Base-by-base conservation (phyloP, 257 asterid species). In the Voacanga thouarsii region DNA sequence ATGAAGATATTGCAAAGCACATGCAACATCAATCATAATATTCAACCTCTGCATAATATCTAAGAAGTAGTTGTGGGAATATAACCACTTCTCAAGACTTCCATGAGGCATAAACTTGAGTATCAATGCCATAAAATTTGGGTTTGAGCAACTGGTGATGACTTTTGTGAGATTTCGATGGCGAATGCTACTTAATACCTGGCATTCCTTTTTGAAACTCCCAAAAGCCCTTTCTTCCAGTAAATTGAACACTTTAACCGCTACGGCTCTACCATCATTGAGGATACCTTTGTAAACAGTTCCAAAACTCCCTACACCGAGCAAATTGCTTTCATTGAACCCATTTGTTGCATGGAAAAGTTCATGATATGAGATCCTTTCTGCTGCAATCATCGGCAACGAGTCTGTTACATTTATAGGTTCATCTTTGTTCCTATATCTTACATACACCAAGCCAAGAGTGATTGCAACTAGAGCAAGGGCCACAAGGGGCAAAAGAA, bases 241-340 rank as follows among this genome's bases (percentile, higher is more conserved):
- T 7, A 75, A 41, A 59, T 24, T 75, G 41, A 75, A 75, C 21
- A 75, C 78, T 75, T 75, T 75, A 5, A 75, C 24, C 4, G 78
- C 55, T 3, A 75, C 78, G 5, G 5, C 7, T 3, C 1, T 43
- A 15, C 69, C 56, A 75, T 55, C 70, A 3, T 3, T 59, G 2
- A 41, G 51, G 1, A 3, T 75, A 4, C 55, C 78, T 33, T 33
- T 33, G 37, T 33, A 33, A 33, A 33, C 37, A 33, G 37, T 33
- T 33, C 37, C 37, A 33, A 33, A 33, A 33, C 37, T 33, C 37
- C 37, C 37, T 33, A 33, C 2, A 2, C 37, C 37, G 37, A 33
- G 37, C 37, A 33, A 33, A 33, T 33, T 33, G 37, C 37, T 33
- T 2, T 33, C 37, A 33, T 2, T 33, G 37, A 1, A 33, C 37